A percentile compares a stretch with the other conserved stretches of the same genome.
These are phyloP conservation scores for Heliamphora exappendiculata DNA, from an alignment of 148 eudicot species.

Conservation along the genomic window DNA sequence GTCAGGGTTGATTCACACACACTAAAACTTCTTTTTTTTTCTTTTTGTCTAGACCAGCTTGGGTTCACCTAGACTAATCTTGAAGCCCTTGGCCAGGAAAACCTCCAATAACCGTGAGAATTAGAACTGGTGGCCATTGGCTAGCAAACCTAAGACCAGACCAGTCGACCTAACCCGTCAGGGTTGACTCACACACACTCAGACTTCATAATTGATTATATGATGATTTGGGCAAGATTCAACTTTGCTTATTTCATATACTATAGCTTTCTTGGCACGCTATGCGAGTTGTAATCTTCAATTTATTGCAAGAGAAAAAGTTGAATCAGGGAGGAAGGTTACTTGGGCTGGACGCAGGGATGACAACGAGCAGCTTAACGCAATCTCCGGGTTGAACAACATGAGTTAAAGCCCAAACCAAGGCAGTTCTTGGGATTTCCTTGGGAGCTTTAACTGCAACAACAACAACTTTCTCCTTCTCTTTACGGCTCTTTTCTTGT, in stretches of 20 bases:
- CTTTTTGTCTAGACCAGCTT: too few species aligned
- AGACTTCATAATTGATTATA: neutral
- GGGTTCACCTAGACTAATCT: too few species aligned
- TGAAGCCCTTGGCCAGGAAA: too few species aligned
- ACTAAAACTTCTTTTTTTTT: too few species aligned
- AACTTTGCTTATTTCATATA: neutral
- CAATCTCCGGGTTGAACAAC: slow-evolving; percentile 67
- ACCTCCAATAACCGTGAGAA: too few species aligned
- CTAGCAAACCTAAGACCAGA: too few species aligned
- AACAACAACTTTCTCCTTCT: slow-evolving; percentile 34
- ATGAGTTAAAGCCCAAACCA: slow-evolving; percentile 72
- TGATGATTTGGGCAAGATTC: neutral
- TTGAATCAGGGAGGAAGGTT: slow-evolving; percentile 11
- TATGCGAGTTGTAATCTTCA: too few species aligned
- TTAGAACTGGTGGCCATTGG: too few species aligned
- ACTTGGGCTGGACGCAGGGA: slow-evolving; percentile 52
- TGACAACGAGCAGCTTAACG: slow-evolving; percentile 59
- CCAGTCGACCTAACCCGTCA: too few species aligned
- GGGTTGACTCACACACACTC: neutral
- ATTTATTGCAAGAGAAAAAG: neutral
- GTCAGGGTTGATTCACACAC: too few species aligned
- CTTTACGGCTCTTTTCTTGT: slow-evolving; percentile 26
- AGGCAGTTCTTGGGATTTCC: slow-evolving; percentile 52
- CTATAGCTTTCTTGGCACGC: too few species aligned
- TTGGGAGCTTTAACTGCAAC: slow-evolving; percentile 66